Evolutionary conservation across 1,284 basidiomycete genomes (phyloP), one percentile per base, ranked within the genome.

Genomic region (Malassezia pachydermatis): DNA sequence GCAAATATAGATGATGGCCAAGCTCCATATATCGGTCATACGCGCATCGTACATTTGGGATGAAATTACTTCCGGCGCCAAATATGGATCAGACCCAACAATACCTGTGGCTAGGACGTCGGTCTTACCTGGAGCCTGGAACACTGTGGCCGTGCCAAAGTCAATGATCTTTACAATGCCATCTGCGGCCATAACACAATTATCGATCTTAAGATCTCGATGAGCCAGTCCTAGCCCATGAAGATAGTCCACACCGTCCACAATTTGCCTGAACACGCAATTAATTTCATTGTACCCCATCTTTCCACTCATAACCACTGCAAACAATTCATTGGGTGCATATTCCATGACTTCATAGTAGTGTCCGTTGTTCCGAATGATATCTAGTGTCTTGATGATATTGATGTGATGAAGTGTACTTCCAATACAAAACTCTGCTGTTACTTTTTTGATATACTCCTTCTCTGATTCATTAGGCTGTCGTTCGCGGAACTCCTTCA

Each of bases 111-210:
- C 87, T 5, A 68, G 58, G 17, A 70, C 65, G 39, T 66, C 63
- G 48, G 50, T 59, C 51, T 70, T 69, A 54, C 90, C 92, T 0
- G 94, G 94, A 65, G 96, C 96, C 66, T 94, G 88, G 76, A 99
- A 99, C 48, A 99, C 92, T 51, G 90, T 92, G 13, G 94, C 94
- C 1, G 94, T 98, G 41, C 94, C 94, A 75, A 99, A 99, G 75
- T 99, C 94, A 75, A 99, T 99, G 58, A 99, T 80, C 75, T 99
- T 99, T 76, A 99, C 86, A 59, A 94, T 81, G 70, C 95, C 90
- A 67, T 83, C 79, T 3, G 78, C 77, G 23, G 87, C 95, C 87
- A 99, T 94, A 75, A 99, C 94, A 73, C 94, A 98, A 74, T 99
- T 99, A 76, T 99, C 94, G 58, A 99, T 83, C 75, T 99, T 99